A percentile compares a stretch with the other conserved stretches of the same genome.
Evolutionary conservation across 495 filamentous ascomycete genomes (phyloP).

Genomic region (Penicillium flavigenum): DNA sequence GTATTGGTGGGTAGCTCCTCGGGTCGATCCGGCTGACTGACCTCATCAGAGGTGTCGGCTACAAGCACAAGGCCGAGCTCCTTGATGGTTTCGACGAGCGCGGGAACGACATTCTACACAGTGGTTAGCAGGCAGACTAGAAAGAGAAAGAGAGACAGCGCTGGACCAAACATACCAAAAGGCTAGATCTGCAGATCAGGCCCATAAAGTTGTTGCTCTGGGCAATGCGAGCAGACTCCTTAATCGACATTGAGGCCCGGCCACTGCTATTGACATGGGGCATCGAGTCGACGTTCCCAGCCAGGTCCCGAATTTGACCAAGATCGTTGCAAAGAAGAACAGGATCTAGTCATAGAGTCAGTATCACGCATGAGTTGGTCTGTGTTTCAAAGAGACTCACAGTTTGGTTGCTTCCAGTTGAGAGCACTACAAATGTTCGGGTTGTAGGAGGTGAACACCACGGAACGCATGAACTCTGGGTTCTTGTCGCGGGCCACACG

Average conservation of each 20-base stretch:
- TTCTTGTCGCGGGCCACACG: slow-evolving; percentile 66
- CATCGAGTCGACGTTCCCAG: slow-evolving; percentile 40
- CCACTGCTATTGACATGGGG: slow-evolving; percentile 61
- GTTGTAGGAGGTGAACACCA: slow-evolving; percentile 93
- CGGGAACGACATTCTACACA: slow-evolving; percentile 81
- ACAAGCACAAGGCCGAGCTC: slow-evolving; percentile 89
- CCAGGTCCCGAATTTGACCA: slow-evolving; percentile 55
- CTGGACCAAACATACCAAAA: slow-evolving; percentile 63
- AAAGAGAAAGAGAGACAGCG: neutral
- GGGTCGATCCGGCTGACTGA: slow-evolving; percentile 38
- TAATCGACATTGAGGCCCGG: slow-evolving; percentile 74
- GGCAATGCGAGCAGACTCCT: slow-evolving; percentile 90
- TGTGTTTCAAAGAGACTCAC: slow-evolving; percentile 44
- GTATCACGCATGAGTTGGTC: neutral
- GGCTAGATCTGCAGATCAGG: slow-evolving; percentile 78
- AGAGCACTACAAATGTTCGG: slow-evolving; percentile 83
- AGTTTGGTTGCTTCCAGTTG: slow-evolving; percentile 99
- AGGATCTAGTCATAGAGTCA: slow-evolving; percentile 57
- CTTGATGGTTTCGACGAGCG: slow-evolving; percentile 89
- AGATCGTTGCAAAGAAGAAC: slow-evolving; percentile 94
- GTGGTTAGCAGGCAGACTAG: slow-evolving; percentile 22
- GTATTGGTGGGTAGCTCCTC: slow-evolving; percentile 47
- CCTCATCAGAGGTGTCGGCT: slow-evolving; percentile 70
- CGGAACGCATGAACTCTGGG: slow-evolving; percentile 70
- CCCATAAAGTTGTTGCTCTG: slow-evolving; percentile 99